phyloP scores from a whole-genome alignment of 2,329 filamentous ascomycete species.

The Orbilia blumenaviensis region DNA sequence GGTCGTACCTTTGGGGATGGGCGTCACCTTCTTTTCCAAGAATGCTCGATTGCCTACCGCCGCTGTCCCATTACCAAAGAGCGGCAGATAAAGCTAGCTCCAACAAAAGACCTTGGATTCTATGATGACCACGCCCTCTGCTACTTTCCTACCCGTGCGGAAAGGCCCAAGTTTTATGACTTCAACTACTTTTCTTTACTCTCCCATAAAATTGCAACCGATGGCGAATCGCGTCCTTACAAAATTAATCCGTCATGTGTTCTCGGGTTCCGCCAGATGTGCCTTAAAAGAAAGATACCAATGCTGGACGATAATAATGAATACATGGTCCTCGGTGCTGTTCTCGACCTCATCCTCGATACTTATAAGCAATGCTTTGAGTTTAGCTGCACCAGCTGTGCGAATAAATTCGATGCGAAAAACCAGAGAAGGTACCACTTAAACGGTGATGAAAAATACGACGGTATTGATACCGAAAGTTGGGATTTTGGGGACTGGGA shows the following conservation, averaged over 20 bases:
- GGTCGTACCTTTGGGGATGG: background rate
- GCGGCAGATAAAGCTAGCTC: slow-evolving; percentile 8
- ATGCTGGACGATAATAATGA: background rate
- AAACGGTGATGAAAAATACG: too few species aligned
- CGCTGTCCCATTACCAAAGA: background rate
- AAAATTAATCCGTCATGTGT: background rate
- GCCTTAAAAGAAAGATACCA: background rate
- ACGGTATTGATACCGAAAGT: background rate
- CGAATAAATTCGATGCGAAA: background rate
- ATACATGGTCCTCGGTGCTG: background rate
- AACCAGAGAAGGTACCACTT: too few species aligned
- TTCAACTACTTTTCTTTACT: slow-evolving; percentile 2
- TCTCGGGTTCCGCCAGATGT: slow-evolving; percentile 1
- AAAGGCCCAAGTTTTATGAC: background rate
- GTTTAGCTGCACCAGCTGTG: slow-evolving; percentile 5
- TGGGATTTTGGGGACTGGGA: slow-evolving; percentile 1
- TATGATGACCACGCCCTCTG: background rate
- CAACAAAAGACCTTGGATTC: slow-evolving; percentile 14
- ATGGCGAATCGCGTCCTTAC: background rate
- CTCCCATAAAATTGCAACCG: background rate
- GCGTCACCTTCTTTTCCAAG: slow-evolving; percentile 22
- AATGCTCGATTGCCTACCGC: slow-evolving; percentile 32
- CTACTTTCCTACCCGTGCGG: background rate
- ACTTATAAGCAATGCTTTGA: slow-evolving; percentile 9
- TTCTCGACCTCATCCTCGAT: background rate